A percentile compares a stretch with the other conserved stretches of the same genome.
Evolutionary conservation across 2,329 filamentous ascomycete species (phyloP).

Genomic region (Dothistroma septosporum): DNA sequence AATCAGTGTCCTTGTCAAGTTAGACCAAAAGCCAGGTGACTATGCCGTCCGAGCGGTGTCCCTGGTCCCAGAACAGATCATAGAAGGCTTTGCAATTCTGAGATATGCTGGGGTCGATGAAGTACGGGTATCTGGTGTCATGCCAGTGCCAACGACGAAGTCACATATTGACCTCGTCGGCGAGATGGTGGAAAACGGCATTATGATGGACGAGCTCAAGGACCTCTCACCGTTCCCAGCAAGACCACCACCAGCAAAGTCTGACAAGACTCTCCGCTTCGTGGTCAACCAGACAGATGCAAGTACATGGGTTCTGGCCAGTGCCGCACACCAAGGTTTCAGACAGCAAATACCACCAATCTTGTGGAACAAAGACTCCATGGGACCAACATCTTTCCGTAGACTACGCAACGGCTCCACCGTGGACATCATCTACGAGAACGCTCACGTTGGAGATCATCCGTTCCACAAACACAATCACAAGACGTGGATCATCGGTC

Average conservation of each 20-base stretch:
- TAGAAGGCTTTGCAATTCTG: constrained; percentile 15
- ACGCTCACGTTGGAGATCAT: constrained; percentile 24
- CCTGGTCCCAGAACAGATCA: constrained; percentile 13
- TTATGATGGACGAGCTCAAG: constrained; percentile 17
- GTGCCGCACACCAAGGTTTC: constrained; percentile 20
- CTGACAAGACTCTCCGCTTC: constrained; percentile 19
- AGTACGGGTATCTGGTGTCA: constrained; percentile 5
- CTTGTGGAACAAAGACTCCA: constrained; percentile 19
- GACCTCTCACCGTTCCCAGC: constrained; percentile 16
- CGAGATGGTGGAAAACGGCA: constrained; percentile 10
- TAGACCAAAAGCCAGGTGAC: constrained; percentile 15
- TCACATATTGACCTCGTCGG: constrained; percentile 13
- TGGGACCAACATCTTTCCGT: constrained; percentile 14
- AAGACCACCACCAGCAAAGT: constrained; percentile 13
- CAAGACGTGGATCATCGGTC: constrained; percentile 28
- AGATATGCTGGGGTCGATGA: constrained; percentile 16
- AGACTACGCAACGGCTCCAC: constrained; percentile 38
- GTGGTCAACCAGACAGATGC: constrained; percentile 15
- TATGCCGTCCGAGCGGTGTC: constrained; percentile 16
- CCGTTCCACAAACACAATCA: constrained; percentile 32
- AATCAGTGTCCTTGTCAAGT: constrained; percentile 17
- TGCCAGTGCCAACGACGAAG: constrained; percentile 11
- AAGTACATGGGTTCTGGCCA: constrained; percentile 14
- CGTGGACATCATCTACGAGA: constrained; percentile 29
- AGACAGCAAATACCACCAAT: constrained; percentile 20